Evolutionary conservation across 495 filamentous ascomycete species (phyloP), one percentile per base, ranked within the genome.

Genomic region (Neurospora tetraspora): DNA sequence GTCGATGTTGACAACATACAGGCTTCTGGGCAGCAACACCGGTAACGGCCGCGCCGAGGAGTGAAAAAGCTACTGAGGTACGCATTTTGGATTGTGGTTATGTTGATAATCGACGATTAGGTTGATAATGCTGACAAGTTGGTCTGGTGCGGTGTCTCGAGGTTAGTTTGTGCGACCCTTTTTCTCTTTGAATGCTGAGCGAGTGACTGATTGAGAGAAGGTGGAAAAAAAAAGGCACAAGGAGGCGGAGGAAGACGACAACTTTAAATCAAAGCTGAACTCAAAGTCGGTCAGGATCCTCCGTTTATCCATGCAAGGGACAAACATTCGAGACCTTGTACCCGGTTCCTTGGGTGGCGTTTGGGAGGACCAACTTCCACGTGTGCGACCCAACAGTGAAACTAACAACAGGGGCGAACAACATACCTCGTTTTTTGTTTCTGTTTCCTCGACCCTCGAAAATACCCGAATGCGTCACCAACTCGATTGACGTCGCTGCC

Each of bases 1-100:
- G 16, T 27, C 31, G 61, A 76, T 74, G n/a, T 76, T 65, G 53
- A 65, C 12, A 65, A 65, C 53, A 36, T 65, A 65, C 53, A 34
- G 53, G 14, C 2, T 65, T 65, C 53, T 65, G 53, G 53, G 53
- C 72, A 38, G 72, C 71, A 12, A 70, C 69, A 36, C 69, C 47
- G 23, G 39, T 69, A 23, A 59, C 34, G 43, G 70, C 70, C 12
- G 53, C 27, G 18, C 31, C 70, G 27, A 68, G 40, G 42, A 71
- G 27, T 14, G 70, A 68, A 23, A 38, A 12, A 40, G 70, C 43
- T 36, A 27, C n/a, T 20, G 70, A 69, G 34, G 70, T 38, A n/a
- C 42, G 43, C 70, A 71, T 71, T 59, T 71, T 71, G 70, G 31
- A 31, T 42, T n/a, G 23, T 45, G 69, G 39, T 43, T 70, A 27